Percentiles rank a stretch among this genome's conserved stretches.
These are phyloP conservation scores for Aspergillus saccharolyticus DNA, from an alignment of 495 filamentous ascomycete genomes.

Conservation along the genomic window DNA sequence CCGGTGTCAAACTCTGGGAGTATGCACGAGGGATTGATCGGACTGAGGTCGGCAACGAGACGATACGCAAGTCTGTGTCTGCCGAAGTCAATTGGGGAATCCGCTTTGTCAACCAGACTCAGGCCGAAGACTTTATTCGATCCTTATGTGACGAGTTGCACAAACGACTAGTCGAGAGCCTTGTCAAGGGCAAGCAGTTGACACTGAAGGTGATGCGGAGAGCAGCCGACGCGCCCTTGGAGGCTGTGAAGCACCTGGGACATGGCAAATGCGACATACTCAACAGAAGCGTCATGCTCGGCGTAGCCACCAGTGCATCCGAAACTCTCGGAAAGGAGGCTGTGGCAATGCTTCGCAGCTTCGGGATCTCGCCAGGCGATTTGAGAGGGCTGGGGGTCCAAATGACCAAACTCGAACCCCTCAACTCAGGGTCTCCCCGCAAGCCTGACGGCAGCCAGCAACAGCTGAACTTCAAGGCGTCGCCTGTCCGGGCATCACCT, in stretches of 20 bases:
- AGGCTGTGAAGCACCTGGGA: conserved; percentile 90
- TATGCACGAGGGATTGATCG: conserved; percentile 86
- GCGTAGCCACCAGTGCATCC: conserved; percentile 70
- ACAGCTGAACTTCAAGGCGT: conserved; percentile 53
- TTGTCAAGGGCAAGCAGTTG: conserved; percentile 79
- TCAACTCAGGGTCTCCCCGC: conserved; percentile 45
- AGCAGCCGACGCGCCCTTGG: conserved; percentile 77
- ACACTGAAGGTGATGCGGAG: conserved; percentile 92
- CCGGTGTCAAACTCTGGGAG: conserved; percentile 85
- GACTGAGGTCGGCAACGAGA: conserved; percentile 78
- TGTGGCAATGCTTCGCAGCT: conserved; percentile 73
- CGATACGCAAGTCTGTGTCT: conserved; percentile 80
- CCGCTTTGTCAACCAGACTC: conserved; percentile 80
- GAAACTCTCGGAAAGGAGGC: conserved; percentile 73
- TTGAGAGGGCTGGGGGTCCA: conserved; percentile 85
- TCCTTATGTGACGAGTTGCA: conserved; percentile 79
- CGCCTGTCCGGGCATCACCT: conserved; percentile 37
- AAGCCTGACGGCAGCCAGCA: conserved; percentile 57
- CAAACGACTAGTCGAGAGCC: conserved; percentile 70
- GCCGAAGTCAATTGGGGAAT: conserved; percentile 99
- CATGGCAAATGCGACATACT: conserved; percentile 93
- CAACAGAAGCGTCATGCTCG: conserved; percentile 79
- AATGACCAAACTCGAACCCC: conserved; percentile 82
- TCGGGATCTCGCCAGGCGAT: conserved; percentile 82
- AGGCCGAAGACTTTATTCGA: conserved; percentile 84